Base-by-base conservation (phyloP, 768 basidiomycete species). In the Calocera viscosa region DNA sequence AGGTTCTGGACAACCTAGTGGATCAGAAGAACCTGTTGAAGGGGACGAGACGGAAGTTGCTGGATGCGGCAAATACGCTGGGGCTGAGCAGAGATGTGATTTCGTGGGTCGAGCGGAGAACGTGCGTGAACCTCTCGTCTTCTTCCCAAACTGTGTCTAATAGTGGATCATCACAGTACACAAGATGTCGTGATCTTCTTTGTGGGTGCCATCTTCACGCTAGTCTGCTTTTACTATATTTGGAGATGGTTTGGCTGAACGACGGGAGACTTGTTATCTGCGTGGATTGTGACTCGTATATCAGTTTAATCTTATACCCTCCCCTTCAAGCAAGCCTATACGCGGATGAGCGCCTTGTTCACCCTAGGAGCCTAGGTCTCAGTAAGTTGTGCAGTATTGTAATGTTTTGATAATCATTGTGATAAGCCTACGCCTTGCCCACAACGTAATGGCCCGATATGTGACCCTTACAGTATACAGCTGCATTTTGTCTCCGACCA, bases 151-250 rank as follows among this genome's bases (percentile, higher is more conserved):
- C n/a, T 26, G 38, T 49, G 38, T 64, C 53, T 22, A 65, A 28
- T 35, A 47, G 11, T 47, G 64, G 2, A 33, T 2, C n/a, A 11
- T 35, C 16, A n/a, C 74, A 95, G 94, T 74, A 93, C 88, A 47
- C 94, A 95, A 74, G 95, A 99, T 74, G 91, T 88, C 81, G 94
- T 91, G 70, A 94, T 99, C 69, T 94, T 99, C 77, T 75, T 90
- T 60, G 87, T 78, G 1, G 95, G 95, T 1, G 89, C 88, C 0
- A 76, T 89, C 26, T 83, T 91, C 75, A 97, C 95, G 11, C 89
- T 98, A 75, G 81, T 96, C 77, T 92, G 88, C 77, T 97, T 98
- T 80, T 94, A 84, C 78, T 76, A 92, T 70, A 98, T 97, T 72
- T 91, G 91, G 88, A 84, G 84, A 71, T 97, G 93, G 75, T 78